Evolutionary conservation across 306 rosid species (phyloP).

Genomic region (Crotalaria pallida): DNA sequence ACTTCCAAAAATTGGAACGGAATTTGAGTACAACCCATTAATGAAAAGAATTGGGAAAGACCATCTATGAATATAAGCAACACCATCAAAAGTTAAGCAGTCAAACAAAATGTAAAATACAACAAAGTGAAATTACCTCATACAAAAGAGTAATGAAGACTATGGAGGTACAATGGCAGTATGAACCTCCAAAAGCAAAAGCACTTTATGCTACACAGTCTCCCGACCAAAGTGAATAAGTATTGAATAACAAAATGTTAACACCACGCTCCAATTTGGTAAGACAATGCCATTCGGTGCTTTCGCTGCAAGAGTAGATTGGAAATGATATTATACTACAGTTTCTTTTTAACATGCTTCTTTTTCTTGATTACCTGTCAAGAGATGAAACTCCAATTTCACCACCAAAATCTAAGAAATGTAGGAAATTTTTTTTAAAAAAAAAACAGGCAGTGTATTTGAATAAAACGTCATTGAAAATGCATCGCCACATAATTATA

Average conservation of each 20-base stretch:
- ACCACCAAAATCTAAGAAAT: slow-evolving; percentile 19
- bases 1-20: not conserved
- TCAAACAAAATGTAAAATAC: slow-evolving; percentile 11
- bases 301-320: slow-evolving; percentile 9
- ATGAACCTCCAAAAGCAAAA: slow-evolving; percentile 39
- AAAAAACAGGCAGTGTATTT: not conserved
- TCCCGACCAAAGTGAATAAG: slow-evolving; percentile 34
- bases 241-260: slow-evolving; percentile 19
- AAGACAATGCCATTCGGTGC: slow-evolving; percentile 20
- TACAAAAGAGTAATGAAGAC: slow-evolving; percentile 31
- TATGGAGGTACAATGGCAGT: slow-evolving; percentile 34
- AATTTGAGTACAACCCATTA: slow-evolving; percentile 6
- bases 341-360: slow-evolving; percentile 26
- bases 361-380: slow-evolving; percentile 64
- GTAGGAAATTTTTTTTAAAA: too few relatives aligned
- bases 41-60: slow-evolving; percentile 3
- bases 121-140: slow-evolving; percentile 45
- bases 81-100: not conserved
- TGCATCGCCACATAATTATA: not conserved
- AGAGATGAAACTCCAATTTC: slow-evolving; percentile 26
- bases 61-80: slow-evolving; percentile 10
- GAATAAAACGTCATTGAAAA: not conserved
- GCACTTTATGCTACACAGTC: slow-evolving; percentile 36
- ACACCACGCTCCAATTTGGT: slow-evolving; percentile 31
- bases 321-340: slow-evolving; percentile 32